Evolutionary conservation across 1,284 basidiomycete genomes (phyloP).

Genomic region (Sphaerobolus stellatus): DNA sequence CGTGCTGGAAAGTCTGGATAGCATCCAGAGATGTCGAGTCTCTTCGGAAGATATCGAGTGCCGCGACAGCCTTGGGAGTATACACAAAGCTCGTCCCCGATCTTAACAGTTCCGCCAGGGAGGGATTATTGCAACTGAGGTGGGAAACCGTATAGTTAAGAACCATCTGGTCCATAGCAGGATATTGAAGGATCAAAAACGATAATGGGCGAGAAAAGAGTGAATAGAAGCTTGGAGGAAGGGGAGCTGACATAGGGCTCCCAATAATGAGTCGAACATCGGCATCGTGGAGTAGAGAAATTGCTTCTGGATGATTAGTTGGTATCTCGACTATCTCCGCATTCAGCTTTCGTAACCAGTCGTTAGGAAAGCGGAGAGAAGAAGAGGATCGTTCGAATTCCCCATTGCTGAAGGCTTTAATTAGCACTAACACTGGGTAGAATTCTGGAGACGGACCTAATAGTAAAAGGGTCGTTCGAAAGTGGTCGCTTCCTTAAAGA

Average conservation of each 20-base stretch:
- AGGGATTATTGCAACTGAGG: slow-evolving; percentile 27
- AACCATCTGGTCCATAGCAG: slow-evolving; percentile 19
- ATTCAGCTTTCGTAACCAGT: slow-evolving; percentile 5
- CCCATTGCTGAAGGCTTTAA: slow-evolving; percentile 44
- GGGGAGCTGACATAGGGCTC: slow-evolving; percentile 31
- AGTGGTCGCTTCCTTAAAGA: slow-evolving; percentile 20
- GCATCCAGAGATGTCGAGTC: slow-evolving; percentile 45
- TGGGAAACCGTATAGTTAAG: slow-evolving; percentile 22
- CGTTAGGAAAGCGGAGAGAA: slow-evolving; percentile 16
- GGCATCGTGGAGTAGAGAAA: slow-evolving; percentile 18
- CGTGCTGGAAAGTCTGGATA: slow-evolving; percentile 62
- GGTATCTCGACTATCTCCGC: slow-evolving; percentile 13
- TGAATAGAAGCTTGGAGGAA: slow-evolving; percentile 16
- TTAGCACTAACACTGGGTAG: slow-evolving; percentile 38
- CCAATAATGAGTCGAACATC: slow-evolving; percentile 31
- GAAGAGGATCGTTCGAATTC: slow-evolving; percentile 17
- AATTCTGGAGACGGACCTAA: slow-evolving; percentile 13
- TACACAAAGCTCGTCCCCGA: slow-evolving; percentile 27
- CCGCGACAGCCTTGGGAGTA: slow-evolving; percentile 41
- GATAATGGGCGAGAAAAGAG: slow-evolving; percentile 3
- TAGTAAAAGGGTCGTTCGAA: slow-evolving; percentile 32
- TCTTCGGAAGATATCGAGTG: slow-evolving; percentile 46
- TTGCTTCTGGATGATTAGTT: slow-evolving; percentile 5
- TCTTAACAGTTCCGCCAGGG: slow-evolving; percentile 3
- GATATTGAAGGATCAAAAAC: slow-evolving; percentile 13